Percentiles rank a stretch among this genome's conserved stretches.
Conservation (phyloP, 495 filamentous ascomycete species). For the Penicillium waksmanii region DNA sequence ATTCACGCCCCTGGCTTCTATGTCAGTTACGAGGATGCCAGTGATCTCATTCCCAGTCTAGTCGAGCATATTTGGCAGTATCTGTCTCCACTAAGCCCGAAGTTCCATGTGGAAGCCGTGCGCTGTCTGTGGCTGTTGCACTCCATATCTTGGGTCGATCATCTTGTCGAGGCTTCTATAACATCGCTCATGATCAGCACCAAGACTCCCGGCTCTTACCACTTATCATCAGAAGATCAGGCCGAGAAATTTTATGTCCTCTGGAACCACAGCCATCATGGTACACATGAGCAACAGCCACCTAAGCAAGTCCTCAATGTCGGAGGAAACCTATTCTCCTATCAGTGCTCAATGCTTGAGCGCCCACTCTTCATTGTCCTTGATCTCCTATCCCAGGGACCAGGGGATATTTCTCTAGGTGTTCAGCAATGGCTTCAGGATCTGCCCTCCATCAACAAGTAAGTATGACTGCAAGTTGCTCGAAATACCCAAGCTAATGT, state of each 20-base stretch:
- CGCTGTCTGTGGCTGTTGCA: constrained; percentile 86
- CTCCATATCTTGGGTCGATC: constrained; percentile 58
- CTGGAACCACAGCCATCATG: constrained; percentile 79
- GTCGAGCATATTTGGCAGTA: constrained; percentile 76
- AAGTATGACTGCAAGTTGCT: constrained; percentile 12
- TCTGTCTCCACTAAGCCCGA: constrained; percentile 77
- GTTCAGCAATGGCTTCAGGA: constrained; percentile 83
- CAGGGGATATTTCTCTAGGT: constrained; percentile 72
- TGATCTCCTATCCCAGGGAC: constrained; percentile 75
- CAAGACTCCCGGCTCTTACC: constrained; percentile 24
- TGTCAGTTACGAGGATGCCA: constrained; percentile 59
- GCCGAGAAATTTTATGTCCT: constrained; percentile 66
- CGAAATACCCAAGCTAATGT: constrained; percentile 16
- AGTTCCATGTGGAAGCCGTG: constrained; percentile 91
- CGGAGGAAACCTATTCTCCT: constrained; percentile 38
- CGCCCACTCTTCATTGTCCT: constrained; percentile 82
- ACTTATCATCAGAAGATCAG: constrained; percentile 41
- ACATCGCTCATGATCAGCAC: constrained; percentile 69
- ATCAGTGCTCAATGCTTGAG: constrained; percentile 67
- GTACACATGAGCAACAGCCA: constrained; percentile 57
- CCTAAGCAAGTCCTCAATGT: constrained; percentile 54
- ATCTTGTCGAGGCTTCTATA: constrained; percentile 78
- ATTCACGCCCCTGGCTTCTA: constrained; percentile 51
- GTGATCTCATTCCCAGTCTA: constrained; percentile 66
- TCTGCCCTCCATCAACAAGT: constrained; percentile 56